phyloP scores from a whole-genome alignment of 495 filamentous ascomycete genomes.

The Hypoxylon cercidicola region DNA sequence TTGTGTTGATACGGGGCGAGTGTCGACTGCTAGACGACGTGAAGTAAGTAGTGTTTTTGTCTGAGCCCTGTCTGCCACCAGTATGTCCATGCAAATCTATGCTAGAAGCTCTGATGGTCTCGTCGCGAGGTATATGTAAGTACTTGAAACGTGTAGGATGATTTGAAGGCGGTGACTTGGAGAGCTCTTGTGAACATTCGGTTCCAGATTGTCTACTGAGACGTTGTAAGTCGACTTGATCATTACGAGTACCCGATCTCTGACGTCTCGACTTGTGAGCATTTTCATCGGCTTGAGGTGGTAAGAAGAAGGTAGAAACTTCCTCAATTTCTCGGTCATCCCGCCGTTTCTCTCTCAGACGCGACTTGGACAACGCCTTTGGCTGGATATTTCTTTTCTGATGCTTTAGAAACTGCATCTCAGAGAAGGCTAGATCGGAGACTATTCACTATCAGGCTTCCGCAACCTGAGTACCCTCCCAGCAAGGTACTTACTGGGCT shows the following conservation, averaged over 20 bases:
- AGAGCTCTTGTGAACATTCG: not conserved
- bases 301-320: conserved; percentile 55
- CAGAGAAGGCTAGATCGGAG: conserved; percentile 72
- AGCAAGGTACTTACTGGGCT: conserved; percentile 59
- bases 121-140: not conserved
- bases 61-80: conserved; percentile 12
- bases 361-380: conserved; percentile 35
- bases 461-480: not conserved
- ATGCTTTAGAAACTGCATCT: conserved; percentile 69
- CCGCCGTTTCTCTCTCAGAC: conserved; percentile 35
- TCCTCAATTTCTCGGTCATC: conserved; percentile 52
- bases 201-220: conserved; percentile 1
- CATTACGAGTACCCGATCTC: not conserved
- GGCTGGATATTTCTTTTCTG: conserved; percentile 26
- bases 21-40: conserved; percentile 47
- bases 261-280: conserved; percentile 2
- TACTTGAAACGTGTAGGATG: not conserved
- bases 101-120: conserved; percentile 2
- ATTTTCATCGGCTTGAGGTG: conserved; percentile 14
- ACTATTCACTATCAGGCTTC: conserved; percentile 54
- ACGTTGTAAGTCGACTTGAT: not conserved
- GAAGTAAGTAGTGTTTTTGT: conserved; percentile 41
- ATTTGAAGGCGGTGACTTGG: not conserved
- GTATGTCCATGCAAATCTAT: not conserved
- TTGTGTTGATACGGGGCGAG: conserved; percentile 14